These are phyloP conservation scores for Euphorbia lathyris DNA, from an alignment of 345 rosid species.

Conservation along the genomic window DNA sequence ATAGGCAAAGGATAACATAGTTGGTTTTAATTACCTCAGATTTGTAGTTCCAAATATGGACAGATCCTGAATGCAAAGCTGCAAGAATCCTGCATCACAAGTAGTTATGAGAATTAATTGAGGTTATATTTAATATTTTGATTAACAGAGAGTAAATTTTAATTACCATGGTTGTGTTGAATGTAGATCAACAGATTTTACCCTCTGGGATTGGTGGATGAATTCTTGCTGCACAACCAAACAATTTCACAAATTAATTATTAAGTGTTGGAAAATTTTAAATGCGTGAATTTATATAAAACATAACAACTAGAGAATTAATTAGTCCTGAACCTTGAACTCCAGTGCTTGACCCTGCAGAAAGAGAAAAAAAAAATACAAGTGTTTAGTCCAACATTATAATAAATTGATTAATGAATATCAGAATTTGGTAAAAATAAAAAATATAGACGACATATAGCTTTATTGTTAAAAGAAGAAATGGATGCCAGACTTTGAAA, in stretches of 20 bases:
- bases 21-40: constrained; percentile 25
- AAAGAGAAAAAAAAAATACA: background rate
- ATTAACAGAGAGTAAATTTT: background rate
- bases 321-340: too few relatives aligned
- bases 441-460: too few relatives aligned
- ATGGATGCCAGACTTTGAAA: too few relatives aligned
- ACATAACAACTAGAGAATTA: too few relatives aligned
- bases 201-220: constrained; percentile 32
- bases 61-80: constrained; percentile 36
- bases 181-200: constrained; percentile 37
- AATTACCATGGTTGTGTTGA: constrained; percentile 41
- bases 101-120: background rate
- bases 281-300: background rate
- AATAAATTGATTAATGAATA: too few relatives aligned
- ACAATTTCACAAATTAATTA: background rate
- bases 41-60: constrained; percentile 36
- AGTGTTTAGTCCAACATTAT: background rate
- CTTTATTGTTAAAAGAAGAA: too few relatives aligned
- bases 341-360: constrained; percentile 11
- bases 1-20: too few relatives aligned
- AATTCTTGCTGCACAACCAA: constrained; percentile 9
- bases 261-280: background rate
- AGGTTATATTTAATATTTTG: background rate
- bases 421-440: too few relatives aligned
- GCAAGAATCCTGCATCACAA: constrained; percentile 26